phyloP scores from a whole-genome alignment of 106 monocot species.

The Acorus calamus region DNA sequence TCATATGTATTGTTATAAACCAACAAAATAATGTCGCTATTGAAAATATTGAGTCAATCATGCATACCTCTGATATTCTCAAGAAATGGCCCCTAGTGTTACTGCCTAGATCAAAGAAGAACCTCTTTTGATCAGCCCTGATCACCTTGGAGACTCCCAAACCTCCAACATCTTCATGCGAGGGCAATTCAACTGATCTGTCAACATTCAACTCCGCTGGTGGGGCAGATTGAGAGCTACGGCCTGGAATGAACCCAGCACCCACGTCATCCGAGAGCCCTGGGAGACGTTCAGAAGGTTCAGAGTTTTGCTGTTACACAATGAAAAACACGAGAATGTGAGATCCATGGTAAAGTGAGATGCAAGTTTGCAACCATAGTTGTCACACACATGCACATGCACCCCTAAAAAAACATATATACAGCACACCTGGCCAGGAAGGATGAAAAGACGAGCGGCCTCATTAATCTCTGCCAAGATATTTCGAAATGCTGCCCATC shows the following conservation, averaged over 20 bases:
- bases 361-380: neutral
- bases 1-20: neutral
- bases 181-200: constrained; percentile 37
- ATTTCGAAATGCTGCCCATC: constrained; percentile 80
- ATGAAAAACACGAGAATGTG: neutral
- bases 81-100: constrained; percentile 88
- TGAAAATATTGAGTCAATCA: too few species aligned
- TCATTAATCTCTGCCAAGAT: constrained; percentile 76
- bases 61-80: constrained; percentile 81
- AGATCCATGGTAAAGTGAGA: neutral
- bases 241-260: constrained; percentile 82
- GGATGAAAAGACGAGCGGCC: constrained; percentile 38
- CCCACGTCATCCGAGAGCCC: constrained; percentile 98
- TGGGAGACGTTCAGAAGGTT: constrained; percentile 46
- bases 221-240: constrained; percentile 34
- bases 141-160: constrained; percentile 73
- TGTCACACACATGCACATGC: neutral
- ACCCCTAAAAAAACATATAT: neutral
- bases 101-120: constrained; percentile 92
- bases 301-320: constrained; percentile 38
- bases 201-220: constrained; percentile 64
- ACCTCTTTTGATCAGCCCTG: constrained; percentile 83
- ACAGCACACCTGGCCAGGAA: constrained; percentile 39
- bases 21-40: too few species aligned
- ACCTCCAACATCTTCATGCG: constrained; percentile 41